phyloP scores from a whole-genome alignment of 2,329 filamentous ascomycete genomes.

The Cladophialophora carrionii region DNA sequence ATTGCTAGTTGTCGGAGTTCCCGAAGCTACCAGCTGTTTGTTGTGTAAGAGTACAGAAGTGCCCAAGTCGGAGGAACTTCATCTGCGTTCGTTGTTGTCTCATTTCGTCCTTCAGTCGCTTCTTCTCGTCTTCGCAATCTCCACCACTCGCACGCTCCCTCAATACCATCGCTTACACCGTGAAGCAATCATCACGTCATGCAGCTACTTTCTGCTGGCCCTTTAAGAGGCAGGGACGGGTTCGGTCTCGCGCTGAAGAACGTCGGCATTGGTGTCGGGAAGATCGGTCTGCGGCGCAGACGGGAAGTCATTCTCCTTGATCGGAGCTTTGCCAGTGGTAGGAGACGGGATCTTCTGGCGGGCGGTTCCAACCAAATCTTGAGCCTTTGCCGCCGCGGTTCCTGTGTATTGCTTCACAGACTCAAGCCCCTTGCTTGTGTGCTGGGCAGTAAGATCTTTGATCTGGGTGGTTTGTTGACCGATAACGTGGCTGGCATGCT shows the following conservation, averaged over 20 bases:
- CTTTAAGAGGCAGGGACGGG: slow-evolving; percentile 3
- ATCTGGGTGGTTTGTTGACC: slow-evolving; percentile 63
- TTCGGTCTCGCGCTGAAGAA: slow-evolving; percentile 11
- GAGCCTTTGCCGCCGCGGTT: slow-evolving; percentile 64
- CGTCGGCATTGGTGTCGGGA: slow-evolving; percentile 14
- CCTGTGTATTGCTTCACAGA: slow-evolving; percentile 62
- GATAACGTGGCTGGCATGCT: slow-evolving; percentile 58
- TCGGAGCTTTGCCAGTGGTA: slow-evolving; percentile 40
- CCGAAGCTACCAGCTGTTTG: background rate
- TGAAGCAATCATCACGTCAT: slow-evolving; percentile 19
- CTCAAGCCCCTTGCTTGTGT: slow-evolving; percentile 61
- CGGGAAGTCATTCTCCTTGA: slow-evolving; percentile 57
- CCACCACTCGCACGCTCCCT: background rate
- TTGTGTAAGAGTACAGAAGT: slow-evolving; percentile 14
- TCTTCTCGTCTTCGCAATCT: background rate
- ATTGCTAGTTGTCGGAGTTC: background rate
- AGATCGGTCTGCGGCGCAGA: slow-evolving; percentile 49
- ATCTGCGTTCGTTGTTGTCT: background rate
- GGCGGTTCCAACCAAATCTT: slow-evolving; percentile 52
- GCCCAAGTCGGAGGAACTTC: background rate
- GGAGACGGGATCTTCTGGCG: slow-evolving; percentile 41
- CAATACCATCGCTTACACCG: slow-evolving; percentile 1
- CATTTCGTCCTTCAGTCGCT: slow-evolving; percentile 7
- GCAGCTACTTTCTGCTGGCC: slow-evolving; percentile 7
- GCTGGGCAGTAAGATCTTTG: slow-evolving; percentile 63